Base-by-base conservation (phyloP, 2,329 filamentous ascomycete species). In the Nakataea oryzae region DNA sequence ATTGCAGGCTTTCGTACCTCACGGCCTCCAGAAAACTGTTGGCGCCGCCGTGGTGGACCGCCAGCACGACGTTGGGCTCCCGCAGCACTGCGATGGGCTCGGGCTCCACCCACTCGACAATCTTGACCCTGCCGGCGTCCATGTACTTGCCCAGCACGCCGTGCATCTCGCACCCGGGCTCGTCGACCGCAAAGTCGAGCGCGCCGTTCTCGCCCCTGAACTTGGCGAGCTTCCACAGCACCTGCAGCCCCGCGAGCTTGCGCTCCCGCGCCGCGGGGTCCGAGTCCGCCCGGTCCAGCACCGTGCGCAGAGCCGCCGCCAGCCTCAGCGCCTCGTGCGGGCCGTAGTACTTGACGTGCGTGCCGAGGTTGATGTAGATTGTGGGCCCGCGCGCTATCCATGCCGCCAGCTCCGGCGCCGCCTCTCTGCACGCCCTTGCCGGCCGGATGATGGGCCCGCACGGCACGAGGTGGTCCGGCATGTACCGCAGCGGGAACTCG, bases 321-420 rank as follows among this genome's bases (percentile, higher is more conserved):
- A 82, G 72, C 34, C 78, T 74, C 9, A 69, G 58, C 0, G 75
- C 76, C 21, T 50, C 21, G 58, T 76, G 71, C 0, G 70, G 67
- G 3, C 72, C 67, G 0, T 70, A 66, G 4, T 73, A 67, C 0
- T 65, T 66, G 58, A 71, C 68, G 3, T 75, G 70, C 0, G 78
- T 78, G 0, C 81, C 81, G 1, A 82, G 68, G 63, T 79, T 81
- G 41, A 83, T 72, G n/a, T 80, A 73, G 0, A 83, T 68, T 0
- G 78, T 81, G 2, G 77, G 76, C 0, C 70, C 70, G 3, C 69
- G 66, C 0, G 67, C 64, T 3, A 82, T 70, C 81, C 80, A 83
- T 1, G 57, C 56, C 1, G 69, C 67, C 11, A 83, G 68, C n/a
- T 75, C 72, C 0, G 75, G 70, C 34, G 81, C 77, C 0, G 69